These are phyloP conservation scores for Aspergillus indologenus DNA, from an alignment of 495 filamentous ascomycete species.

Conservation along the genomic window DNA sequence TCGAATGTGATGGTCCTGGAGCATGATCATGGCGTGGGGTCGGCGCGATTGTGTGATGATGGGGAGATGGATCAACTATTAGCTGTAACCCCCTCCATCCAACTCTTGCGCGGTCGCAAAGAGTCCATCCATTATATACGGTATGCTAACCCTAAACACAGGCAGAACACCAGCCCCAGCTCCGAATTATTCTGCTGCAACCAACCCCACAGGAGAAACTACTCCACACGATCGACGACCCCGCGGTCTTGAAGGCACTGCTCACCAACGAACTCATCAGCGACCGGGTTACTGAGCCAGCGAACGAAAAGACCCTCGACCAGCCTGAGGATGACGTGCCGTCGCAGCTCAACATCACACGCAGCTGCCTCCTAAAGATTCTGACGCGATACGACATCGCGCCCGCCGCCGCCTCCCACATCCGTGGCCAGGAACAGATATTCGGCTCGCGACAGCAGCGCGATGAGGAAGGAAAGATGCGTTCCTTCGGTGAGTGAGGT, in stretches of 20 bases:
- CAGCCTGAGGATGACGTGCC: constrained; percentile 6
- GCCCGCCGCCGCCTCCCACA: constrained; percentile 12
- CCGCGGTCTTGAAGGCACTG: constrained; percentile 6
- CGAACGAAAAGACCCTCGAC: constrained; percentile 5
- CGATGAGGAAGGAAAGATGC: constrained; percentile 1
- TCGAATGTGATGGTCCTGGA: constrained; percentile 9
- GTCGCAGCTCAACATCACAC: constrained; percentile 12
- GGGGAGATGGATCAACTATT: constrained; percentile 4
- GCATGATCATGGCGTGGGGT: constrained; percentile 9
- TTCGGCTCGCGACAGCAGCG: constrained; percentile 9
- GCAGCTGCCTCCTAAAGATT: constrained; percentile 10
- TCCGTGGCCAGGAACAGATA: constrained; percentile 12
- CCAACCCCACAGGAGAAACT: constrained; percentile 9
- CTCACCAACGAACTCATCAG: constrained; percentile 15
- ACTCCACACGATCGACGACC: constrained; percentile 3
- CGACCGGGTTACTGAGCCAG: constrained; percentile 1
- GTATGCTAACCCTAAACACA: neutral
- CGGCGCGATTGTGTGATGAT: constrained; percentile 3
- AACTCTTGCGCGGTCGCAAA: neutral
- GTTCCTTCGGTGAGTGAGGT: constrained; percentile 4
- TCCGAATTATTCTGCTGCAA: constrained; percentile 11
- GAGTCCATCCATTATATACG: no score
- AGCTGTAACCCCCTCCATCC: neutral
- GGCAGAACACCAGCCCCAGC: constrained; percentile 8
- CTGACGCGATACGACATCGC: constrained; percentile 10